Percentiles rank a stretch among this genome's conserved stretches.
Conservation (phyloP, 768 basidiomycete genomes). For the Lactarius quietus region DNA sequence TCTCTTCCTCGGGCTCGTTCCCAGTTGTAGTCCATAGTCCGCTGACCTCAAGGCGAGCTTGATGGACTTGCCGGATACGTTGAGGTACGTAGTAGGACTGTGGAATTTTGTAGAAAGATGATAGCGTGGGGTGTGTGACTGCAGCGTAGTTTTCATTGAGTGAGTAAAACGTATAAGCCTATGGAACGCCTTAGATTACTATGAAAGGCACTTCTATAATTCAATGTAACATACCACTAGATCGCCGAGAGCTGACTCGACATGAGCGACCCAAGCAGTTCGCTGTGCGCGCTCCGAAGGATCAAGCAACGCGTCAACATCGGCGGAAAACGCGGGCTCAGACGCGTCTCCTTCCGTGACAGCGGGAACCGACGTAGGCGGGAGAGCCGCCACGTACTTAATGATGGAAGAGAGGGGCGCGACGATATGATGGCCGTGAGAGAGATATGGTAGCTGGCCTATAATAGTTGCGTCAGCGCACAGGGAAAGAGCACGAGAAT, state of each 20-base stretch:
- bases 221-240: conserved; percentile 52
- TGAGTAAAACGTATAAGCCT: conserved; percentile 67
- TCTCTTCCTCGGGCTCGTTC: conserved; percentile 42
- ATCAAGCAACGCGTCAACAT: conserved; percentile 49
- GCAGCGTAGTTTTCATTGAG: conserved; percentile 57
- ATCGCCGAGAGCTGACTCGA: conserved; percentile 63
- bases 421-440: conserved; percentile 50
- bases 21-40: conserved; percentile 56
- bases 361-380: conserved; percentile 33
- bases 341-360: conserved; percentile 24
- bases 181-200: conserved; percentile 17
- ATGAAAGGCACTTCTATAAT: not conserved
- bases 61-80: conserved; percentile 56
- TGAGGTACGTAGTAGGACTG: conserved; percentile 71
- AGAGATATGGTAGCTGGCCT: conserved; percentile 74
- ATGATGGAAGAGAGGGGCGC: conserved; percentile 58
- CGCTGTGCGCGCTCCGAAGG: conserved; percentile 48
- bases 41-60: conserved; percentile 54
- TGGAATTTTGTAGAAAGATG: conserved; percentile 56
- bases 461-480: not conserved
- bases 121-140: conserved; percentile 53
- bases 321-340: conserved; percentile 28
- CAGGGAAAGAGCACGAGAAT: not conserved
- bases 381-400: conserved; percentile 57
- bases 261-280: conserved; percentile 62